Evolutionary conservation across 176 grass and related monocot genomes (phyloP), one percentile per base, ranked within the genome.

Genomic region (Juncus inflexus): DNA sequence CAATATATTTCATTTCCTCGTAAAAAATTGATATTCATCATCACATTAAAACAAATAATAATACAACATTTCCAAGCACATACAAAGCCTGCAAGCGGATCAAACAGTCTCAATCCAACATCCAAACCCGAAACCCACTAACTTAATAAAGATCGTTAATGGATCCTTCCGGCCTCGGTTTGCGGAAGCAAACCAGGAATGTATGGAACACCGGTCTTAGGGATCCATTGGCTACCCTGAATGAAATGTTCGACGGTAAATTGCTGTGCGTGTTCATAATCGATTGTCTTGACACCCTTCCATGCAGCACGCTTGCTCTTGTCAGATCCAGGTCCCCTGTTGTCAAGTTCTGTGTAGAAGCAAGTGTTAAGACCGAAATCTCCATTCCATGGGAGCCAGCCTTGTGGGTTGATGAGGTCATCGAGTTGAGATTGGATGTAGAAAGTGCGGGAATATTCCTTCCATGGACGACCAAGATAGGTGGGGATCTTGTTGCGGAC

Each of bases 391-490:
- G 90, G 87, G 12, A 89, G 77, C 92, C 87, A 97, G 0, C 92
- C 92, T 37, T 72, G 61, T 9, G 85, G 77, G 61, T 81, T 62
- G 82, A 97, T 82, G 52, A 97, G 62, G 0, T 81, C 92, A 0
- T 84, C 92, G 2, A 97, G 69, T 52, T 89, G 77, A 73, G 83
- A 86, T 66, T 97, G 87, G 69, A 97, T 61, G 74, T 63, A 76
- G 12, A 97, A 50, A 12, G 92, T 91, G 15, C 92, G 42, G 3
- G 92, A 97, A 77, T 77, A 97, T 36, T 83, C 77, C 82, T 86
- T 97, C 92, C 92, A 97, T 0, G 92, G 92, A 4, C 92, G 60
- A 1, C 87, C 87, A 4, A 97, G 85, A 87, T 91, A 97, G 3
- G 76, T 85, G 10, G 13, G 12, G 37, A 86, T 75, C 77, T 60